These are phyloP conservation scores for Hypoxylon sp. DNA, from an alignment of 2,329 filamentous ascomycete species.

Conservation along the genomic window DNA sequence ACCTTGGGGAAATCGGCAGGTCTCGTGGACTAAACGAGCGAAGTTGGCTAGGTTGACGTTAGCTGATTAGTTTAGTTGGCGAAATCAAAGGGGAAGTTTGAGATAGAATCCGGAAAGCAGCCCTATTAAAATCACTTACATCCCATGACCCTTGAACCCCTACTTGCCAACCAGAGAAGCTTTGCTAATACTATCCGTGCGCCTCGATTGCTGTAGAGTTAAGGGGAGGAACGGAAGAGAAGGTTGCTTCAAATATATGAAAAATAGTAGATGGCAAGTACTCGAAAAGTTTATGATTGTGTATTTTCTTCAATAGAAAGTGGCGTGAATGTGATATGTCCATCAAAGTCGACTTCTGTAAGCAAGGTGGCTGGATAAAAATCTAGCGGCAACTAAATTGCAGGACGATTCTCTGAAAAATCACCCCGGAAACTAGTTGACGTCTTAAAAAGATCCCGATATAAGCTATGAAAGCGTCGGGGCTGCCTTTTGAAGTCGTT, in stretches of 20 bases:
- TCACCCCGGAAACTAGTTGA: too few relatives aligned
- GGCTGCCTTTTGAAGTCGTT: neutral
- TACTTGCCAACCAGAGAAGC: neutral
- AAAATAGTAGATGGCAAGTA: too few relatives aligned
- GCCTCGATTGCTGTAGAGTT: too few relatives aligned
- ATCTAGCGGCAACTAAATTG: neutral
- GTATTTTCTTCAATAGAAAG: neutral
- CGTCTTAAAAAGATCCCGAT: neutral
- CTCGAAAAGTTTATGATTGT: neutral
- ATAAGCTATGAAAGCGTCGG: too few relatives aligned
- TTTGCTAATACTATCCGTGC: too few relatives aligned
- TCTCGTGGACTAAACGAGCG: neutral
- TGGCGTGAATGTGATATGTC: neutral
- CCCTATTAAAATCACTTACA: neutral
- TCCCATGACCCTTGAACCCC: neutral
- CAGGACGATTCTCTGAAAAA: neutral
- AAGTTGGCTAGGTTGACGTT: neutral
- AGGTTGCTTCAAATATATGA: too few relatives aligned
- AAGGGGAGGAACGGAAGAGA: too few relatives aligned
- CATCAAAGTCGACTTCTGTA: slow-evolving; percentile 1
- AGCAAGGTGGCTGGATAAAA: neutral
- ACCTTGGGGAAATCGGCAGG: neutral
- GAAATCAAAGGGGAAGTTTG: neutral
- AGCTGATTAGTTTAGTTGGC: neutral
- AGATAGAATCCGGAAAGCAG: neutral